phyloP scores from a whole-genome alignment of 495 filamentous ascomycete species.

The Aspergillus coremiiformis region DNA sequence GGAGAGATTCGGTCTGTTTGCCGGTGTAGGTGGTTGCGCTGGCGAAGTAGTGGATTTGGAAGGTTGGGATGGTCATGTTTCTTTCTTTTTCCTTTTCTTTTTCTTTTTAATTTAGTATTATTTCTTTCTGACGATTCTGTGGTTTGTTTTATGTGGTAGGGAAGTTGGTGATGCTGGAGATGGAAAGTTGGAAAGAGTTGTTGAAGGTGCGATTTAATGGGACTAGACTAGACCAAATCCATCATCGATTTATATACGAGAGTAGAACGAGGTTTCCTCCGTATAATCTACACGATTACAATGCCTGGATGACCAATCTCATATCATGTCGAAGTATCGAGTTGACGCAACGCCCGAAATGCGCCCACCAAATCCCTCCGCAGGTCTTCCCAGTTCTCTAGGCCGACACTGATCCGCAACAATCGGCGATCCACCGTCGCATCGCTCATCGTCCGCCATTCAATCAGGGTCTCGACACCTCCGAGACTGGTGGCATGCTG shows the following conservation, averaged over 20 bases:
- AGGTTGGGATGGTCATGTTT: conserved; percentile 25
- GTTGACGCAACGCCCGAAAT: conserved; percentile 36
- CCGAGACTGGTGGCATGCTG: conserved; percentile 93
- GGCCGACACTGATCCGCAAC: conserved; percentile 74
- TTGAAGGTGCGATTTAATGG: not conserved
- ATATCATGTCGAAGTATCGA: not conserved
- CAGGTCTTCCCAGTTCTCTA: conserved; percentile 85
- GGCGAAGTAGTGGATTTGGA: conserved; percentile 85
- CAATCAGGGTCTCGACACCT: conserved; percentile 86
- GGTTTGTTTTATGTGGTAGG: not conserved
- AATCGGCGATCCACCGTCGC: conserved; percentile 59
- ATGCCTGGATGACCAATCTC: too few relatives aligned
- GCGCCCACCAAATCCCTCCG: conserved; percentile 64
- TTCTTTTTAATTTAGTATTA: not conserved
- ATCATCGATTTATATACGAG: too few relatives aligned
- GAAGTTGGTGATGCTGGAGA: not conserved
- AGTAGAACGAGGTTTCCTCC: too few relatives aligned
- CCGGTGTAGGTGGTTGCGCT: conserved; percentile 64
- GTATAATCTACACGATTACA: too few relatives aligned
- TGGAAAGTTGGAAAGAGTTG: not conserved
- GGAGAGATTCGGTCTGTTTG: conserved; percentile 61
- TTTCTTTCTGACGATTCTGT: not conserved
- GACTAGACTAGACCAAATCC: not conserved
- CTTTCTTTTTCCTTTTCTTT: conserved; percentile 4
- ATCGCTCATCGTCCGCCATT: conserved; percentile 70